Percentiles rank a stretch among this genome's conserved stretches.
Evolutionary conservation across 495 filamentous ascomycete species (phyloP).

Genomic region (Penicillium ochrochloron): DNA sequence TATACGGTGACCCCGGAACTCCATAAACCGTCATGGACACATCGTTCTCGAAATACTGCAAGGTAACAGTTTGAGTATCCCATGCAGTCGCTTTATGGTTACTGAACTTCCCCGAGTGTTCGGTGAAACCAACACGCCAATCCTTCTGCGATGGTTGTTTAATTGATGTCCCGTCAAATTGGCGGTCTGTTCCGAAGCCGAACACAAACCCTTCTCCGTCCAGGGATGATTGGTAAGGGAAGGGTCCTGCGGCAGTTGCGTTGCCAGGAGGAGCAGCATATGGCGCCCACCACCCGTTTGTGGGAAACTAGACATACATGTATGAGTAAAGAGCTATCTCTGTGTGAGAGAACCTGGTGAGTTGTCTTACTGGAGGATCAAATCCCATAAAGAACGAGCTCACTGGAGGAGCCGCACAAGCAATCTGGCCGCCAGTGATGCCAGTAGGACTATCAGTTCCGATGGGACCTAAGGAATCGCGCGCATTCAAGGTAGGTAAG

Average conservation of each 20-base stretch:
- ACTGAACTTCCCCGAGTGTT: conserved; percentile 1
- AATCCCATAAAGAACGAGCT: not conserved
- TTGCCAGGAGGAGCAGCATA: not conserved
- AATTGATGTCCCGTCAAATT: conserved; percentile 1
- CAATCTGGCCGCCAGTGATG: conserved; percentile 1
- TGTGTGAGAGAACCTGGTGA: not conserved
- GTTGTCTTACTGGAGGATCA: not conserved
- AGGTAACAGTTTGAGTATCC: conserved; percentile 3
- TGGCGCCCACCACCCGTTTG: conserved; percentile 2
- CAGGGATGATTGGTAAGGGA: not conserved
- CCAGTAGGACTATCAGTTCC: not conserved
- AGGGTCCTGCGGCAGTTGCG: not conserved
- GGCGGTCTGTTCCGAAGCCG: not conserved
- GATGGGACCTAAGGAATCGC: not conserved
- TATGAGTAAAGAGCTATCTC: not conserved
- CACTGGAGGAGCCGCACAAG: not conserved
- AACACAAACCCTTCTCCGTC: not conserved
- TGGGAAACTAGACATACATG: not conserved
- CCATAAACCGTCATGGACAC: not conserved
- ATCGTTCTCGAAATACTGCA: not conserved
- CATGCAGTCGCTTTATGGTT: conserved; percentile 3
- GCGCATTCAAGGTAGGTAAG: not conserved
- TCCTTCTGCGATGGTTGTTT: not conserved
- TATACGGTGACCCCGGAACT: not conserved
- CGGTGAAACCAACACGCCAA: conserved; percentile 2